A percentile compares a stretch with the other conserved stretches of the same genome.
Conservation (phyloP, 106 monocot species). For the Phalaenopsis equestris region DNA sequence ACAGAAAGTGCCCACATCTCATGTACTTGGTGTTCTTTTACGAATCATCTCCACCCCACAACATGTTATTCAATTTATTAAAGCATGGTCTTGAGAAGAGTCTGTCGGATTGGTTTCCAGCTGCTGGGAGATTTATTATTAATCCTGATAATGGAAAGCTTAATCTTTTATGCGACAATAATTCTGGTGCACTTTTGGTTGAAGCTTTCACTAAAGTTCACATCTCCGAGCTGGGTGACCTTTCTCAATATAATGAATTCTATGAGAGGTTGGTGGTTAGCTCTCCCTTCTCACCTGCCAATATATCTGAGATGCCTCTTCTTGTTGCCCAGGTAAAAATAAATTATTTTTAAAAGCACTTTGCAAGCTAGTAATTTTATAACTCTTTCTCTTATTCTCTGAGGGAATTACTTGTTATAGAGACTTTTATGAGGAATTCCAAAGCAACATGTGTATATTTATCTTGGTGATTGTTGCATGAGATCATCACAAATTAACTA, state of each 20-base stretch:
- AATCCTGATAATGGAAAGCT: conserved; percentile 20
- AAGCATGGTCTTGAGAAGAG: conserved; percentile 34
- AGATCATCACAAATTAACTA: too few species aligned
- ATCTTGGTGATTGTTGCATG: too few species aligned
- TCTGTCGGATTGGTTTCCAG: conserved; percentile 40
- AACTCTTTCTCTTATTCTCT: too few species aligned
- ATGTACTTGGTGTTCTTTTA: conserved; percentile 56
- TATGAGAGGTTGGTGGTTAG: conserved; percentile 15
- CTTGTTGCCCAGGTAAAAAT: conserved; percentile 36
- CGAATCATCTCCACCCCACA: conserved; percentile 16
- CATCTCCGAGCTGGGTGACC: conserved; percentile 37
- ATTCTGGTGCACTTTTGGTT: conserved; percentile 27
- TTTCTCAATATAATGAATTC: conserved; percentile 30
- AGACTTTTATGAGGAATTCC: too few species aligned
- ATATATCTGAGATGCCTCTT: conserved; percentile 32
- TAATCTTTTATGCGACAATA: conserved; percentile 19
- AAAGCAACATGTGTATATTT: too few species aligned
- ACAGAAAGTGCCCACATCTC: conserved; percentile 43
- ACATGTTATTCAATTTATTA: conserved; percentile 11
- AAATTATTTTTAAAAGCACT: too few species aligned
- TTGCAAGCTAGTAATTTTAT: too few species aligned
- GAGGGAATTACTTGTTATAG: too few species aligned
- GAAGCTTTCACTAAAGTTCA: conserved; percentile 23
- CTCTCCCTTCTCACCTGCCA: conserved; percentile 13
- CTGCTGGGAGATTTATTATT: conserved; percentile 35